phyloP scores from a whole-genome alignment of 164 flowering plant genomes.

The Pachysandra terminalis region DNA sequence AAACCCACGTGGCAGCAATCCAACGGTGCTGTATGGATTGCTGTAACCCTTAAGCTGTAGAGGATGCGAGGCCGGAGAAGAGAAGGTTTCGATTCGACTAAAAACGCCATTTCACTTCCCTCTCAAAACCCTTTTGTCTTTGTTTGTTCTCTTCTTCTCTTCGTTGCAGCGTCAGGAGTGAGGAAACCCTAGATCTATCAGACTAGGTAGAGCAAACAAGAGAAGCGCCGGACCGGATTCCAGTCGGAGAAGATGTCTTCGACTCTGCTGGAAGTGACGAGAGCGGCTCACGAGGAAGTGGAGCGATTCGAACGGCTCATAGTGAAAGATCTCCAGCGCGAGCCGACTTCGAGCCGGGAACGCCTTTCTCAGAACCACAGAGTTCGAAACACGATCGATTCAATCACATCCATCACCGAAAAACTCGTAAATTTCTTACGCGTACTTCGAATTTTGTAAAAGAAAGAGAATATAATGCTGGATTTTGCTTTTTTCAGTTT shows the following conservation, averaged over 20 bases:
- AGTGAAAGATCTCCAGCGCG: constrained; percentile 89
- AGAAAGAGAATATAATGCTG: too few species aligned
- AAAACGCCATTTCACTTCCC: too few species aligned
- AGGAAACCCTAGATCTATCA: too few species aligned
- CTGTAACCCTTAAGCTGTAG: too few species aligned
- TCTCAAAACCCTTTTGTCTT: too few species aligned
- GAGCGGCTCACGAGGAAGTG: constrained; percentile 88
- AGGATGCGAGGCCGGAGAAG: too few species aligned
- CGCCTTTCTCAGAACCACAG: constrained; percentile 86
- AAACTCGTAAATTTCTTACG: constrained; percentile 50
- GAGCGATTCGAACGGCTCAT: constrained; percentile 86
- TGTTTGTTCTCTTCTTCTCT: too few species aligned
- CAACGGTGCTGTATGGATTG: too few species aligned
- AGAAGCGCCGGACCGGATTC: background rate
- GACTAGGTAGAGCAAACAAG: background rate
- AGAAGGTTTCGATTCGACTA: too few species aligned
- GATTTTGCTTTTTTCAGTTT: too few species aligned
- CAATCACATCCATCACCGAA: constrained; percentile 53
- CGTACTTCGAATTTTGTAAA: background rate
- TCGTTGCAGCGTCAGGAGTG: too few species aligned
- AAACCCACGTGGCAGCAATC: too few species aligned
- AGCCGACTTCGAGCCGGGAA: constrained; percentile 61
- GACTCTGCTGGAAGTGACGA: constrained; percentile 87
- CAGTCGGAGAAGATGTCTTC: constrained; percentile 64
- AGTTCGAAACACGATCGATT: constrained; percentile 78